Percentiles rank a stretch among this genome's conserved stretches.
Conservation (phyloP, 1,284 basidiomycete species). For the Naganishia liquefaciens region DNA sequence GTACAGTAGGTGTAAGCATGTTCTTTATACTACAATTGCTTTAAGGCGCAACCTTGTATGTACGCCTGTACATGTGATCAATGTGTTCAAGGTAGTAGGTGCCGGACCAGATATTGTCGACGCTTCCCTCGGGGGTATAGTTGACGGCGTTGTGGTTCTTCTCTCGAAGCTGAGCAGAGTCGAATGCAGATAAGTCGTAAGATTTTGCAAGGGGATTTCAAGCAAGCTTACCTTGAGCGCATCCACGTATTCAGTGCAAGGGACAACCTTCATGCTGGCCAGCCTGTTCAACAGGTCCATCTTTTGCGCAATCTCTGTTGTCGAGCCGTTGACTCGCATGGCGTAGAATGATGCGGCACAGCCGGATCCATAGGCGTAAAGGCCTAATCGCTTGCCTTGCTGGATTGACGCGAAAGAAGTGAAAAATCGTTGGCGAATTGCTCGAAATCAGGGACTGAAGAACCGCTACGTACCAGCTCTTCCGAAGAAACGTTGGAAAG, state of each 20-base stretch:
- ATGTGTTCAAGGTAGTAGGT: slow-evolving; percentile 91
- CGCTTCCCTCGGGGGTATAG: slow-evolving; percentile 80
- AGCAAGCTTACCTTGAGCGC: slow-evolving; percentile 64
- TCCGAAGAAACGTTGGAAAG: slow-evolving; percentile 68
- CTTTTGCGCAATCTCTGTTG: slow-evolving; percentile 73
- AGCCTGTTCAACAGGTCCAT: slow-evolving; percentile 77
- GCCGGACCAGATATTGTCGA: slow-evolving; percentile 92
- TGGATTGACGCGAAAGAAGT: too few relatives aligned
- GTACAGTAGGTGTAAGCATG: slow-evolving; percentile 12
- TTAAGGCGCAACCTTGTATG: slow-evolving; percentile 60
- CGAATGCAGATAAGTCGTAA: slow-evolving; percentile 6
- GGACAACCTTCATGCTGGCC: slow-evolving; percentile 83
- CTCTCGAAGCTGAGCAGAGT: slow-evolving; percentile 71
- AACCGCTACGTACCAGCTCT: slow-evolving; percentile 55
- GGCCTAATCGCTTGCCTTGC: slow-evolving; percentile 75
- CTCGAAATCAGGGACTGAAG: background rate
- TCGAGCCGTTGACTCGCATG: slow-evolving; percentile 80
- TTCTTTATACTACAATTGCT: slow-evolving; percentile 16
- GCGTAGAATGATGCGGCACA: slow-evolving; percentile 90
- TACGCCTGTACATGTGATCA: slow-evolving; percentile 89
- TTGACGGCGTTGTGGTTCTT: slow-evolving; percentile 91
- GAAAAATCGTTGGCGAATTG: background rate
- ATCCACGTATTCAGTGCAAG: slow-evolving; percentile 80
- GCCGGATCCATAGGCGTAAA: slow-evolving; percentile 94
- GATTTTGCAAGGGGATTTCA: background rate